phyloP scores from a whole-genome alignment of 2,329 filamentous ascomycete species.

The Nemania bipapillata region DNA sequence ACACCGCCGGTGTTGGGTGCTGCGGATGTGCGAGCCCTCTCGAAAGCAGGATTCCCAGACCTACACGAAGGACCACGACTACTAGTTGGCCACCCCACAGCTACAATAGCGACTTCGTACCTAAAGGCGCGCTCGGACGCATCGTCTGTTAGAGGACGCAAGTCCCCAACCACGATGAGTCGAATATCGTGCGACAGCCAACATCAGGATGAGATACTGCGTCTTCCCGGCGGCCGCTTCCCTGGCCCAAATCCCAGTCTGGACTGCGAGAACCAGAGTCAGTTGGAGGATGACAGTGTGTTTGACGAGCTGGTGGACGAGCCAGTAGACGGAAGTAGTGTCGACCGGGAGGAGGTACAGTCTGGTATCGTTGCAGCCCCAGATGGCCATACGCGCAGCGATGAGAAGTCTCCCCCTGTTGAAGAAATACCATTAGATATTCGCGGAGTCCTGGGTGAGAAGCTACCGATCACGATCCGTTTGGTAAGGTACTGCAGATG shows the following conservation, averaged over 20 bases:
- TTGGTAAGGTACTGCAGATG: background rate
- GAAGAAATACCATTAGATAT: background rate
- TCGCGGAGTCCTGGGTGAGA: background rate
- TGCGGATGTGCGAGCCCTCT: no score
- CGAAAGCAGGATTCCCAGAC: no score
- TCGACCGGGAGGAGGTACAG: background rate
- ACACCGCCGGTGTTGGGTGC: no score
- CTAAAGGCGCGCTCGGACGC: no score
- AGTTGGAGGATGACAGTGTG: background rate
- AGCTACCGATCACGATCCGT: background rate
- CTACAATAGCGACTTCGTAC: no score
- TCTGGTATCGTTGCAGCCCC: background rate
- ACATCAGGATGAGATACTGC: background rate
- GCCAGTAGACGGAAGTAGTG: background rate
- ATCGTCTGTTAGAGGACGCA: no score
- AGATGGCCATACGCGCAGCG: no score
- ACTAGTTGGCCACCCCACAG: no score
- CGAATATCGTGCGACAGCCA: background rate
- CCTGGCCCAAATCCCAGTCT: background rate
- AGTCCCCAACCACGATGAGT: background rate
- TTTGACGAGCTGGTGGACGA: no score
- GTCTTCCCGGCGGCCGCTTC: background rate
- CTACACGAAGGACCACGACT: no score
- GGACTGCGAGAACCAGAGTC: background rate
- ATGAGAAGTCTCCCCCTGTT: background rate